Base-by-base conservation (phyloP, 306 rosid genomes). In the Pterocarpus macrocarpus region DNA sequence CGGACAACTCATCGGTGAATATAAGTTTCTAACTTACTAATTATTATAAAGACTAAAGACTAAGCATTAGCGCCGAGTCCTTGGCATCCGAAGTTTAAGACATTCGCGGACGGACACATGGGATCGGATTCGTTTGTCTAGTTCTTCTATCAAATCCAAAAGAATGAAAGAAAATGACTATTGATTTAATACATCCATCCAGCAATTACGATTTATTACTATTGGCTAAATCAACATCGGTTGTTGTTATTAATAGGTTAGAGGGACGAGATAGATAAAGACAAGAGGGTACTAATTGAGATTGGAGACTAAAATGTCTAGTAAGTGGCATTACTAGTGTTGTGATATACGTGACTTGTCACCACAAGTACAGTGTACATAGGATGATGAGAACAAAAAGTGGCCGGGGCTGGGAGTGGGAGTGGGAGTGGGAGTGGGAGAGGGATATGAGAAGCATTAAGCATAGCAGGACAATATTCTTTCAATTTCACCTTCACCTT, bases 1-100 rank as follows among this genome's bases (percentile, higher is more conserved):
- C 64, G 62, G 81, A 71, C 88, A 86, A 84, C 81, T 72, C 86
- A 84, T 64, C 44, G 57, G 67, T 55, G 33, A 47, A 62, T 75
- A 73, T 61, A 80, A 82, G 15, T 47, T 47, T 9, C 53, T 12
- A 47, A 47, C 7, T 41, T 41, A 41, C 7, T 22, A 22, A 22
- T 22, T 22, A 22, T 22, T 43, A 43, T 47, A 12, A 47, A 11
- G 15, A 47, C 2, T 47, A 47, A 47, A 10, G 53, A 47, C 53
- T 47, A 2, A 50, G 69, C 33, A 33, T 39, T 16, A 64, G 68
- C 49, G 8, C 64, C 45, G 59, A 47, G 14, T 71, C 5, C 9
- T 62, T 38, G 66, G 78, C 59, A 63, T 59, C 81, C 86, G 11
- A 53, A 39, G 74, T 82, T 82, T 3, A 63, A 62, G 16, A 77